These are phyloP conservation scores for Graphilbum sp. DNA, from an alignment of 2,329 filamentous ascomycete species.

Conservation along the genomic window DNA sequence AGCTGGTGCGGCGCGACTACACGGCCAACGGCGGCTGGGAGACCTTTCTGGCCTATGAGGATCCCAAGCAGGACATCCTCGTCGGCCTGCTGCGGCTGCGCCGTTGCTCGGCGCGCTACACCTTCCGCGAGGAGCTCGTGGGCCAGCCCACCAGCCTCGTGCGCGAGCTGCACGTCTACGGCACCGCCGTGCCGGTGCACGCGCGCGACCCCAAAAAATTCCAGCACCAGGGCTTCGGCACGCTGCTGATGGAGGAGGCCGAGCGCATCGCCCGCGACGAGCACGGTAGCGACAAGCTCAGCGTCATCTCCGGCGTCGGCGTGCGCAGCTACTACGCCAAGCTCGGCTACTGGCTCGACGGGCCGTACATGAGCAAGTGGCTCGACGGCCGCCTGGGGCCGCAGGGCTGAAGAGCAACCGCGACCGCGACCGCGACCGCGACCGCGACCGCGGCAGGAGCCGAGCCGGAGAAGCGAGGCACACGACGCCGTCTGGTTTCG, in stretches of 20 bases:
- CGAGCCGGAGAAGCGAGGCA: too few relatives aligned
- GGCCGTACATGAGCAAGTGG: constrained; percentile 65
- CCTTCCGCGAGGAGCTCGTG: constrained; percentile 73
- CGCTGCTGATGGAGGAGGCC: constrained; percentile 91
- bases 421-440: too few relatives aligned
- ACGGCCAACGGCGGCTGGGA: constrained; percentile 95
- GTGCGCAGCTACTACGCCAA: constrained; percentile 91
- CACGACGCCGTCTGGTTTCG: too few relatives aligned
- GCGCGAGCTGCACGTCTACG: constrained; percentile 90
- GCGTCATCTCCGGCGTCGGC: constrained; percentile 94
- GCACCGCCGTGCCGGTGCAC: constrained; percentile 92
- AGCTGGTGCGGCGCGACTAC: constrained; percentile 88
- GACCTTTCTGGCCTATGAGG: constrained; percentile 94
- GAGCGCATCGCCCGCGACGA: constrained; percentile 90
- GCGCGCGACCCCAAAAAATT: constrained; percentile 91
- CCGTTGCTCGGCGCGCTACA: constrained; percentile 83
- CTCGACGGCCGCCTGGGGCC: constrained; percentile 29
- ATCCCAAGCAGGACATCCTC: constrained; percentile 94
- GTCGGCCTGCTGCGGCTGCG: constrained; percentile 78
- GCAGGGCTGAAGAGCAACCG: background rate
- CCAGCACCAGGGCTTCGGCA: constrained; percentile 95
- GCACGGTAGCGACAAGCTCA: constrained; percentile 86
- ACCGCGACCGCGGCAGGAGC: background rate
- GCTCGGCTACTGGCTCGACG: constrained; percentile 85
- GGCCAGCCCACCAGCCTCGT: constrained; percentile 84